A percentile compares a stretch with the other conserved stretches of the same genome.
phyloP scores from a whole-genome alignment of 225 moss, liverwort and hornwort genomes.

The Thuidium tamariscinum region DNA sequence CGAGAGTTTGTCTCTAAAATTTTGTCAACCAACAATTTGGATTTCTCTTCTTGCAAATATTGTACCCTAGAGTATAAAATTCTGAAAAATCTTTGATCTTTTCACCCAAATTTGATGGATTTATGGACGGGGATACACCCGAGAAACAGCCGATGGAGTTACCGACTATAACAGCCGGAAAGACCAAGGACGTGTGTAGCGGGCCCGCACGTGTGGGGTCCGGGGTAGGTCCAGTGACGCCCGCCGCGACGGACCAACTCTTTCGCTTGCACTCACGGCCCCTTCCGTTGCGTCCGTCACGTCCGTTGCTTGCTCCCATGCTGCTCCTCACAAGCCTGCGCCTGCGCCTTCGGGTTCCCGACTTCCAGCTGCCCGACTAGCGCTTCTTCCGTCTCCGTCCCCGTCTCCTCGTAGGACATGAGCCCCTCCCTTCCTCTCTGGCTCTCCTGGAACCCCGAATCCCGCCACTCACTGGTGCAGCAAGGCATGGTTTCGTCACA shows the following conservation, averaged over 20 bases:
- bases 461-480: neutral
- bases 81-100: accelerated
- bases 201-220: neutral
- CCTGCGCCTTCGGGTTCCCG: neutral
- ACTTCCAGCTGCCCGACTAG: neutral
- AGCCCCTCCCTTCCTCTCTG: neutral
- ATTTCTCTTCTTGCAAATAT: neutral
- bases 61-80: neutral
- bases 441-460: neutral
- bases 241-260: neutral
- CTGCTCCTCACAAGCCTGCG: neutral
- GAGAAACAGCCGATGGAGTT: neutral
- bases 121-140: too few species aligned
- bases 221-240: neutral
- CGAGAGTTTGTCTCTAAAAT: accelerated
- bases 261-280: neutral
- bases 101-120: neutral
- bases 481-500: neutral
- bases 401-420: neutral
- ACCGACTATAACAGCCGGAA: neutral
- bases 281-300: neutral
- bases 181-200: neutral
- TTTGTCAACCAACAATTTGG: accelerated
- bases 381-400: neutral
- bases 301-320: neutral